Percentiles rank a stretch among this genome's conserved stretches.
phyloP scores from a whole-genome alignment of 129 eudicot genomes.

The Chrysanthemum lavandulifolium region DNA sequence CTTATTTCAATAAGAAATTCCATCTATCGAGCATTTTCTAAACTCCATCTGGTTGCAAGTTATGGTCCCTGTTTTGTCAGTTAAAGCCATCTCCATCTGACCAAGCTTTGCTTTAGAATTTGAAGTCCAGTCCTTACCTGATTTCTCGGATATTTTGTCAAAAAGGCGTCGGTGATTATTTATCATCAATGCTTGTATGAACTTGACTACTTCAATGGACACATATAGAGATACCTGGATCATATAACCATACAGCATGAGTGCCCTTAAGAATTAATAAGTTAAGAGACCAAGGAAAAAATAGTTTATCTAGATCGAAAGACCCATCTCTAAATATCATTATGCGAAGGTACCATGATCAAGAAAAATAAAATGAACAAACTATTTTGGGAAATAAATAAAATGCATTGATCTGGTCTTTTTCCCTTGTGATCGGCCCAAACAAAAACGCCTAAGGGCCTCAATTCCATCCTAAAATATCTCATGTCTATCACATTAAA shows the following conservation, averaged over 20 bases:
- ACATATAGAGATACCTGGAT: slow-evolving; percentile 52
- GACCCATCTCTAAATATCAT: slow-evolving; percentile 23
- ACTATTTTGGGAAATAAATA: too few relatives aligned
- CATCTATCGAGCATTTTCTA: slow-evolving; percentile 53
- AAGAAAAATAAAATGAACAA: too few relatives aligned
- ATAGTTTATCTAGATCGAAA: slow-evolving; percentile 33
- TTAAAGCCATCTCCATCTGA: slow-evolving; percentile 48
- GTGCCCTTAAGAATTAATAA: slow-evolving; percentile 50
- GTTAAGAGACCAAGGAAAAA: slow-evolving; percentile 39
- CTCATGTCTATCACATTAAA: too few relatives aligned
- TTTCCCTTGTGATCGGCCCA: too few relatives aligned
- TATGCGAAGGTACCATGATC: slow-evolving; percentile 45
- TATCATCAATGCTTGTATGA: slow-evolving; percentile 53
- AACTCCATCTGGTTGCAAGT: slow-evolving; percentile 60
- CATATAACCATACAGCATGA: slow-evolving; percentile 48
- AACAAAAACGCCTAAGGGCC: too few relatives aligned
- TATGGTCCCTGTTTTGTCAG: slow-evolving; percentile 54
- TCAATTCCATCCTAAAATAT: too few relatives aligned
- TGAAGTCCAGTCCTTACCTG: slow-evolving; percentile 37
- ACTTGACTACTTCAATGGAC: slow-evolving; percentile 31
- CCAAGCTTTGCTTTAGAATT: slow-evolving; percentile 47
- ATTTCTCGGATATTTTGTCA: slow-evolving; percentile 39
- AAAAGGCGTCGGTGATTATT: slow-evolving; percentile 42
- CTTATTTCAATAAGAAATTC: slow-evolving; percentile 49
- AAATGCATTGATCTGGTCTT: too few relatives aligned